Percentiles rank a stretch among this genome's conserved stretches.
Conservation (phyloP, 176 grass and related monocot species). For the Musa itinerans region DNA sequence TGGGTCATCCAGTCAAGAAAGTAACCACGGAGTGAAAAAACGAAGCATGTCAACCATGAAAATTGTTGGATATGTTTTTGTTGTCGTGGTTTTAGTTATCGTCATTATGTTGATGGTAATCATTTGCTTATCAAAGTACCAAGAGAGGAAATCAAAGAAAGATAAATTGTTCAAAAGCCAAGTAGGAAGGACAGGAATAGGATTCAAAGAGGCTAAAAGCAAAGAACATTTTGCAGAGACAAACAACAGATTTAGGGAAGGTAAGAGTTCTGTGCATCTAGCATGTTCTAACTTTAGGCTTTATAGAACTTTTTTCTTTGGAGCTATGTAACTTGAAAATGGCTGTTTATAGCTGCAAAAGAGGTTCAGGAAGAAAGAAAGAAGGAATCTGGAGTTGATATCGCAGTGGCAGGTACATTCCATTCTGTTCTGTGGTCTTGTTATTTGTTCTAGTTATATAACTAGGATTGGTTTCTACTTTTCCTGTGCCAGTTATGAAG, state of each 20-base stretch:
- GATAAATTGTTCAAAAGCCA: slow-evolving; percentile 35
- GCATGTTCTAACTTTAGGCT: background rate
- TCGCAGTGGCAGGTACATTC: slow-evolving; percentile 37
- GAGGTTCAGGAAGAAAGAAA: slow-evolving; percentile 21
- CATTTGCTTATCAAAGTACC: slow-evolving; percentile 70
- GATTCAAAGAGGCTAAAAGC: slow-evolving; percentile 41
- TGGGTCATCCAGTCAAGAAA: slow-evolving; percentile 27
- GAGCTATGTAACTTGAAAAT: background rate
- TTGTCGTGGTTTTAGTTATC: slow-evolving; percentile 50
- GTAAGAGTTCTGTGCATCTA: slow-evolving; percentile 23
- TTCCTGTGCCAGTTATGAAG: slow-evolving; percentile 28
- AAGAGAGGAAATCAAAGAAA: slow-evolving; percentile 46
- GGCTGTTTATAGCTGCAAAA: slow-evolving; percentile 10
- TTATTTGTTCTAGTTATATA: background rate
- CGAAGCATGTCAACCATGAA: slow-evolving; percentile 44
- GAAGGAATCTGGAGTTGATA: slow-evolving; percentile 32
- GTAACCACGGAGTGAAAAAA: slow-evolving; percentile 28
- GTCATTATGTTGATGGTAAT: slow-evolving; percentile 49
- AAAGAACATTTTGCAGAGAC: slow-evolving; percentile 40
- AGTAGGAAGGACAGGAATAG: slow-evolving; percentile 36
- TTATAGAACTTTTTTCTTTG: background rate
- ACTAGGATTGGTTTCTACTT: slow-evolving; percentile 1
- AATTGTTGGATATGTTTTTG: slow-evolving; percentile 70
- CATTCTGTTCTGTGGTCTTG: background rate
- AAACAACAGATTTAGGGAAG: slow-evolving; percentile 52